These are phyloP conservation scores for Tribonema minus DNA, from an alignment of 108 stramenopile genomes.

Conservation along the genomic window DNA sequence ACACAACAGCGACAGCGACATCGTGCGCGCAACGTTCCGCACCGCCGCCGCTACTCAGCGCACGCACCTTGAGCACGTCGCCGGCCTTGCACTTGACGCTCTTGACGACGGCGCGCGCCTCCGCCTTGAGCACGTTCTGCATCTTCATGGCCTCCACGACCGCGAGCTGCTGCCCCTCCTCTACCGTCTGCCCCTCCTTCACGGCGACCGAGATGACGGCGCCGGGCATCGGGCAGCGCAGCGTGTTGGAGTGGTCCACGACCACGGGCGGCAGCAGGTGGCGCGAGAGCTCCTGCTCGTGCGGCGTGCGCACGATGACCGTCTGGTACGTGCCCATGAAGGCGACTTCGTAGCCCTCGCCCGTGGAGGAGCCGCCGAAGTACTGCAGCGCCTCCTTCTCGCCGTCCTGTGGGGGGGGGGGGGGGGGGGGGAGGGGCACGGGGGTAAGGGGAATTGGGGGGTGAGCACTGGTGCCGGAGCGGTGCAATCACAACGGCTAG, in stretches of 20 bases:
- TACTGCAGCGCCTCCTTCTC: conserved; percentile 26
- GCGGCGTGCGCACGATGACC: conserved; percentile 66
- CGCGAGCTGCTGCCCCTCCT: conserved; percentile 84
- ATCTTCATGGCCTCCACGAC: conserved; percentile 99
- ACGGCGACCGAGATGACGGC: conserved; percentile 57
- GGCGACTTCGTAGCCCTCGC: conserved; percentile 49
- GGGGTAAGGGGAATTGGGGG: too few relatives aligned
- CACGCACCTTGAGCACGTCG: conserved; percentile 31
- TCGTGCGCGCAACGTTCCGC: too few relatives aligned
- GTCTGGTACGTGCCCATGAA: conserved; percentile 66
- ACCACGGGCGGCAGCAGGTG: conserved; percentile 62
- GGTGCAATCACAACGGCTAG: too few relatives aligned
- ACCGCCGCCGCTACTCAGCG: too few relatives aligned
- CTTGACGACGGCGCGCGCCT: conserved; percentile 62
- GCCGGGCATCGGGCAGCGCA: conserved; percentile 93
- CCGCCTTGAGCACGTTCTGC: conserved; percentile 89
- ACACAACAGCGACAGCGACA: too few relatives aligned
- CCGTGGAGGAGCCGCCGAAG: conserved; percentile 3
- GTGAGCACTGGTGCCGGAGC: too few relatives aligned
- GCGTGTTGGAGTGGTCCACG: conserved; percentile 46
- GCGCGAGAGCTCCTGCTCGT: conserved; percentile 68
- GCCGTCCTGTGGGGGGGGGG: too few relatives aligned
- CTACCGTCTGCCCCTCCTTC: conserved; percentile 78
- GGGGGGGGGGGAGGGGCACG: too few relatives aligned
- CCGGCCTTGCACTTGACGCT: conserved; percentile 61